A percentile compares a stretch with the other conserved stretches of the same genome.
Conservation (phyloP, 1,284 basidiomycete species). For the Naganishia sp. region DNA sequence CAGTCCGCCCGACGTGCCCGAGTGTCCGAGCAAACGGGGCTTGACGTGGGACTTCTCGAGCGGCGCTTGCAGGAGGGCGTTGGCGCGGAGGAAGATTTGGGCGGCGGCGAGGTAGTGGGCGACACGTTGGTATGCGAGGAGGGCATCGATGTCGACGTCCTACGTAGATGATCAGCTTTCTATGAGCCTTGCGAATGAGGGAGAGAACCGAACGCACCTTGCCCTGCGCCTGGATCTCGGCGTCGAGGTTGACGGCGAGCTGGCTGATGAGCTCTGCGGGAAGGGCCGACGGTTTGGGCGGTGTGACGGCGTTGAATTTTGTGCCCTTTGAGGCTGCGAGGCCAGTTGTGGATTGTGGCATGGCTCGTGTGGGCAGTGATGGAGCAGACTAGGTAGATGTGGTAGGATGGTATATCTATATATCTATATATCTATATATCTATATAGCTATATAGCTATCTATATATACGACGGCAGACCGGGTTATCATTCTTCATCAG, state of each 20-base stretch:
- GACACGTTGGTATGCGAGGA: slow-evolving; percentile 54
- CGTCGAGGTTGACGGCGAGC: slow-evolving; percentile 53
- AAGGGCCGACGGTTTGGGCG: slow-evolving; percentile 51
- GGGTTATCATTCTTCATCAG: too few relatives aligned
- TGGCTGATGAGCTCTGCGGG: slow-evolving; percentile 43
- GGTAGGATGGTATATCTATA: not conserved
- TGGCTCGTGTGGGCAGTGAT: not conserved
- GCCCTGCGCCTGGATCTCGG: slow-evolving; percentile 38
- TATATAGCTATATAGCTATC: too few relatives aligned
- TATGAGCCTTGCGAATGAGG: too few relatives aligned
- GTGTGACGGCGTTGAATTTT: slow-evolving; percentile 47
- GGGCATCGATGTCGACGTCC: slow-evolving; percentile 49
- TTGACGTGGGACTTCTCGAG: slow-evolving; percentile 71
- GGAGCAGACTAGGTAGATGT: too few relatives aligned
- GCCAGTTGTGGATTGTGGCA: slow-evolving; percentile 40
- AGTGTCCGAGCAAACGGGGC: slow-evolving; percentile 67
- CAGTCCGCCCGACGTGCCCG: slow-evolving; percentile 63
- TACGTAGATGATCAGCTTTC: not conserved
- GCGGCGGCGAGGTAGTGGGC: slow-evolving; percentile 52
- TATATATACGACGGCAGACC: too few relatives aligned
- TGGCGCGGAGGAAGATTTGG: slow-evolving; percentile 73
- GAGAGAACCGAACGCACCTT: slow-evolving; percentile 5
- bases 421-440: not conserved
- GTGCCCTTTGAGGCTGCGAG: slow-evolving; percentile 41
- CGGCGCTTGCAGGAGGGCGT: slow-evolving; percentile 66